phyloP scores from a whole-genome alignment of 164 flowering plant genomes.

The Paratinospora sagittata region DNA sequence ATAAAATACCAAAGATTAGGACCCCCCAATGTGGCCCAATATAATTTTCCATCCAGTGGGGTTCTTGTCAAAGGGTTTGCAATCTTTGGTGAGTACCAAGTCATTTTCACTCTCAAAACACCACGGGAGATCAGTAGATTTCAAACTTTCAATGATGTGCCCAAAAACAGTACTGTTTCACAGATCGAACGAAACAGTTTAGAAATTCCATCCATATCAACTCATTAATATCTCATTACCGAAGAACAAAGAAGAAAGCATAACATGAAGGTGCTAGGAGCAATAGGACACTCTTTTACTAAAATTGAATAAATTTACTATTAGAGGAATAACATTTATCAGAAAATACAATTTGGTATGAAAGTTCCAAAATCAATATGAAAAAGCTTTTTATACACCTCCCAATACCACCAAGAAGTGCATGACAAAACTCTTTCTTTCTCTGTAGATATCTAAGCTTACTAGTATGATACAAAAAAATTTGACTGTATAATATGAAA shows the following conservation, averaged over 20 bases:
- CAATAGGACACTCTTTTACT: conserved; percentile 18
- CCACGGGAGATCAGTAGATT: background rate
- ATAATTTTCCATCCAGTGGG: background rate
- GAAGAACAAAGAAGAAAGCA: background rate
- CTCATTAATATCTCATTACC: background rate
- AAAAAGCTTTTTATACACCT: conserved; percentile 32
- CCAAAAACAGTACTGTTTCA: background rate
- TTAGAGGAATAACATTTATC: conserved; percentile 28
- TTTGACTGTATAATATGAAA: background rate
- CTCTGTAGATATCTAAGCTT: background rate
- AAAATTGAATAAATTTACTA: conserved; percentile 9
- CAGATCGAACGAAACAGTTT: background rate
- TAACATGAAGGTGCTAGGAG: conserved; percentile 4
- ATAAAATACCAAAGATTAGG: too few species aligned
- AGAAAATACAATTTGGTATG: conserved; percentile 29
- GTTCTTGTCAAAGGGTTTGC: background rate
- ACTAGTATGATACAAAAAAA: background rate
- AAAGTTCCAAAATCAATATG: conserved; percentile 23
- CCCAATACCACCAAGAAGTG: conserved; percentile 8
- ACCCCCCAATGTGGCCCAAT: too few species aligned
- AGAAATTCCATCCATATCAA: background rate
- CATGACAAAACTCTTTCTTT: background rate
- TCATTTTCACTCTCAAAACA: too few species aligned
- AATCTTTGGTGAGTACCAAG: too few species aligned
- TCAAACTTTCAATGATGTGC: background rate